Base-by-base conservation (phyloP, 352 stramenopile species). In the Pythium dissimile region DNA sequence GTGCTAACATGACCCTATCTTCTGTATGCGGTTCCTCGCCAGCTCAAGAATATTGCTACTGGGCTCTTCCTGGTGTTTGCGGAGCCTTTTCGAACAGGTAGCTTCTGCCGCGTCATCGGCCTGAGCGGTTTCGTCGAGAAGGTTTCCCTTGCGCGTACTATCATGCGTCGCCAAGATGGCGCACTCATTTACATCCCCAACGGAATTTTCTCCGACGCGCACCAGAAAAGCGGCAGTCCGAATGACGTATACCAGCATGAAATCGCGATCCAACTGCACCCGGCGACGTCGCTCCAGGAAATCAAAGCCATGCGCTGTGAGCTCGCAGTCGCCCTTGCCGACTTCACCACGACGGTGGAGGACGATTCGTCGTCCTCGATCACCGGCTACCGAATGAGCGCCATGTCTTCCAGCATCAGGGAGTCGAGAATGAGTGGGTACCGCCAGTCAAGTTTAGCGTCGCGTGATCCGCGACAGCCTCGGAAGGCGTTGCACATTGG, bases 11-110 rank as follows among this genome's bases (percentile, higher is more conserved):
- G 13, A 45, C 2, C 20, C 28, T 42, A 27, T 32, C 37, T 28
- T 8, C 8, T n/a, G 21, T 6, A 24, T 41, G 18, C 21, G 11
- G 7, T 7, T 18, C 54, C n/a, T n/a, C n/a, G n/a, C 7, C 21
- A 94, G 84, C 65, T 94, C 20, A 91, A 91, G 62, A 94, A 94
- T 57, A 72, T 92, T 39, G 76, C 78, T 10, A 90, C 72, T 0
- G 84, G 84, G 2, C 71, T 94, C 21, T 94, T 92, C 44, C 71
- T 94, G 21, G 88, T 92, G 56, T 94, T 89, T 54, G 78, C 82
- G 12, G 84, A 94, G 59, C 84, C 84, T 0, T 91, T 94, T 38
- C 76, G 80, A 21, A 88, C 76, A 0, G 82, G 82, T 2, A 91
- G 79, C 44, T 66, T 80, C 44, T 86, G 83, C 46, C 61, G 72